A percentile compares a stretch with the other conserved stretches of the same genome.
These are phyloP conservation scores for Leishmania aethiopica DNA, from an alignment of 208 protist species.

Conservation along the genomic window DNA sequence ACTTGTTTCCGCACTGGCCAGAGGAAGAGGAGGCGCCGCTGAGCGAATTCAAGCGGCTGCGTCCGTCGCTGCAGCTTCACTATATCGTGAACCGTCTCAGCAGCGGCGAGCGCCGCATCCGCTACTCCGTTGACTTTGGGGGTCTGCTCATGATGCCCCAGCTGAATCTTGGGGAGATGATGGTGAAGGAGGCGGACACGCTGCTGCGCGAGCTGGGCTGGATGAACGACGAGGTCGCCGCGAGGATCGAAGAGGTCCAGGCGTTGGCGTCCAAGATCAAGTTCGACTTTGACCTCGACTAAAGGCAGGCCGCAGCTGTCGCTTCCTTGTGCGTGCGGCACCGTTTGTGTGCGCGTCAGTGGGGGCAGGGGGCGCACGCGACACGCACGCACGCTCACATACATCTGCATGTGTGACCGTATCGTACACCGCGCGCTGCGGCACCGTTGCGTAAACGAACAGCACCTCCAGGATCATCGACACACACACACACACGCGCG, in stretches of 20 bases:
- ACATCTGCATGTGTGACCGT: too few relatives aligned
- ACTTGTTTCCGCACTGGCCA: slow-evolving; percentile 69
- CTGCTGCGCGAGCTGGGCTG: slow-evolving; percentile 72
- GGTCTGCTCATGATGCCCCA: slow-evolving; percentile 87
- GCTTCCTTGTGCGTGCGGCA: not conserved
- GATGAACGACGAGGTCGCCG: slow-evolving; percentile 68
- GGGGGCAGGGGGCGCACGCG: too few relatives aligned
- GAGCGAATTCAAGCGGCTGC: slow-evolving; percentile 49
- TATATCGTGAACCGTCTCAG: slow-evolving; percentile 82
- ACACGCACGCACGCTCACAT: not conserved
- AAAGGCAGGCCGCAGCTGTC: not conserved
- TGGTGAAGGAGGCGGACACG: slow-evolving; percentile 73
- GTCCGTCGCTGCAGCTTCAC: slow-evolving; percentile 50
- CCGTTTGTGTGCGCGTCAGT: not conserved
- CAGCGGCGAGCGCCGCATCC: slow-evolving; percentile 80
- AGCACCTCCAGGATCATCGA: too few relatives aligned
- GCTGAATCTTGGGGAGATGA: slow-evolving; percentile 78
- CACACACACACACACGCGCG: not conserved
- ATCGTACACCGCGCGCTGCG: too few relatives aligned
- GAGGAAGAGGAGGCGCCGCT: slow-evolving; percentile 75
- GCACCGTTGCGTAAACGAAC: not conserved
- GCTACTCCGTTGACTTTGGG: slow-evolving; percentile 78
- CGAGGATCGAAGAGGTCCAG: slow-evolving; percentile 60
- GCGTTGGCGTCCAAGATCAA: slow-evolving; percentile 48
- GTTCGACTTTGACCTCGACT: slow-evolving; percentile 89